Conservation (phyloP, 164 flowering plant genomes). For the Vitis labrusca region DNA sequence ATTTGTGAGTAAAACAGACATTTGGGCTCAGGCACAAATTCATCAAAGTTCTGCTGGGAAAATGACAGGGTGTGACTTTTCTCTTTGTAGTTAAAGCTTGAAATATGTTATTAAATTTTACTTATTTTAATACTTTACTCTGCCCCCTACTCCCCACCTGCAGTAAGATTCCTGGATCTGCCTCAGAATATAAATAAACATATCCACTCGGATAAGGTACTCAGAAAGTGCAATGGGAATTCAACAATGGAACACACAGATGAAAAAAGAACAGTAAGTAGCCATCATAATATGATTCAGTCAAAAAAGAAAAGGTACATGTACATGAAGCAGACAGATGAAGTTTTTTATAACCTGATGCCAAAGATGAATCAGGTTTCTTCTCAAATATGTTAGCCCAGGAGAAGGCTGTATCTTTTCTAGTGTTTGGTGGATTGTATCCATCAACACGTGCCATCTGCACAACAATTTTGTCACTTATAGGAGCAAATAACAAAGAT, state of each 20-base stretch:
- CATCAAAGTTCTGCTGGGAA: no score
- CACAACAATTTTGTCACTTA: constrained; percentile 8
- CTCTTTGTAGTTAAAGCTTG: no score
- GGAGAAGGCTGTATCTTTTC: constrained; percentile 50
- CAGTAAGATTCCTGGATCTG: no score
- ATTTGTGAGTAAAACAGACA: no score
- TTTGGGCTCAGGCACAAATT: no score
- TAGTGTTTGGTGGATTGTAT: constrained; percentile 49
- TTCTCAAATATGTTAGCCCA: constrained; percentile 82
- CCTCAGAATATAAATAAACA: no score
- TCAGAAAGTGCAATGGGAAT: neutral
- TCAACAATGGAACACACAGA: neutral
- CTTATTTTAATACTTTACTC: no score
- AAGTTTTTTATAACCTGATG: constrained; percentile 34
- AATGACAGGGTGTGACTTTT: no score
- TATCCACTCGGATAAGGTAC: no score
- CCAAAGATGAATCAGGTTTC: constrained; percentile 25
- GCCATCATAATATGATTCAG: neutral
- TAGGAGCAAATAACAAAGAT: neutral
- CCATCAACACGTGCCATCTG: constrained; percentile 93
- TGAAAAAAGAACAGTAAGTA: neutral
- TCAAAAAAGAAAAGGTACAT: neutral
- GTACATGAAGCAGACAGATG: neutral
- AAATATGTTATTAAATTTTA: no score
- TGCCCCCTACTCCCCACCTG: no score